Evolutionary conservation across 208 protist genomes (phyloP).

Genomic region (Acanthamoeba castellanii): DNA sequence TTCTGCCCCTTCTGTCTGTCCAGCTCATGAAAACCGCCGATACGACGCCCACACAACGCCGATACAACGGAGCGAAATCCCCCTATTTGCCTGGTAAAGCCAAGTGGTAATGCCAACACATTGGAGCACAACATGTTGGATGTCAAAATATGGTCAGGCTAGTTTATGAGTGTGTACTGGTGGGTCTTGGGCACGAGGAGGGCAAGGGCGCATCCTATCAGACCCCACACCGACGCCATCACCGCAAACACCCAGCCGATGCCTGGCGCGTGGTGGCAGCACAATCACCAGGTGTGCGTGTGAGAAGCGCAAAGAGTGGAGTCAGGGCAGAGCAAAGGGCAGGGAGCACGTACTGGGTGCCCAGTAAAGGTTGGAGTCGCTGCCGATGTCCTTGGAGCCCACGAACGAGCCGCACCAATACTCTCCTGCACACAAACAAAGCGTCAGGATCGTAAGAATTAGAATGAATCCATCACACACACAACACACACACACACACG

Average conservation of each 20-base stretch:
- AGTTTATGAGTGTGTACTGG: conserved; percentile 32
- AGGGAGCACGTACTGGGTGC: background rate
- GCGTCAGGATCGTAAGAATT: too few species aligned
- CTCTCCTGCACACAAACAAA: background rate
- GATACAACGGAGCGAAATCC: too few species aligned
- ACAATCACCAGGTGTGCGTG: background rate
- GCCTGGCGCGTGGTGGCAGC: background rate
- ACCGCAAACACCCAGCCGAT: conserved; percentile 21
- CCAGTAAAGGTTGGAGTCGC: background rate
- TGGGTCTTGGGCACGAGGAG: background rate
- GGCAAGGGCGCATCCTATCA: background rate
- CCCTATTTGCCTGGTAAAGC: too few species aligned
- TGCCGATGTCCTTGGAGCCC: background rate
- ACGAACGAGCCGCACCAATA: conserved; percentile 22
- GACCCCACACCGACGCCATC: background rate
- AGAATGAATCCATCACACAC: too few species aligned
- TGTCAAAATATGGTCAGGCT: too few species aligned
- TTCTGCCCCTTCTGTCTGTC: too few species aligned
- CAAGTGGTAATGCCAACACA: too few species aligned
- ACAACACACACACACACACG: too few species aligned
- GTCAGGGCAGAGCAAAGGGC: background rate
- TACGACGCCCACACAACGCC: too few species aligned
- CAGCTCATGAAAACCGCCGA: too few species aligned
- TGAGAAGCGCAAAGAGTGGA: too few species aligned
- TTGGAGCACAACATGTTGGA: too few species aligned